A percentile compares a stretch with the other conserved stretches of the same genome.
These are phyloP conservation scores for Aureobasidium sp. DNA, from an alignment of 2,329 filamentous ascomycete species.

Conservation along the genomic window DNA sequence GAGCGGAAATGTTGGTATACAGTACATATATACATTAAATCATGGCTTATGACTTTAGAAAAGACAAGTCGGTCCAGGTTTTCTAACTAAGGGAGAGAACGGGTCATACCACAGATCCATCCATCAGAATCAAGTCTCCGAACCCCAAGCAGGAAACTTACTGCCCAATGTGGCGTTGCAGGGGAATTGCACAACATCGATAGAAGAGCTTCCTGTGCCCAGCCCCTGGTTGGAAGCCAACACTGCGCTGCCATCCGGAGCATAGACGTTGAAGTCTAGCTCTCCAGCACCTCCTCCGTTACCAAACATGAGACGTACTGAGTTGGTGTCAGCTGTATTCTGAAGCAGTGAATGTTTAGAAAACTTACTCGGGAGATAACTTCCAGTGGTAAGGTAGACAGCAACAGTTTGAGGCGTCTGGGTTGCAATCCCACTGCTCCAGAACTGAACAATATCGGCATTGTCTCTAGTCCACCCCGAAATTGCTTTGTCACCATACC, in stretches of 20 bases:
- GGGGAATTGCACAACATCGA: constrained; percentile 15
- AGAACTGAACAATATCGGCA: constrained; percentile 17
- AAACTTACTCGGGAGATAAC: constrained; percentile 2
- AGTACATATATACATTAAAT: no score
- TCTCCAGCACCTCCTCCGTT: constrained; percentile 18
- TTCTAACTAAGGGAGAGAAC: background rate
- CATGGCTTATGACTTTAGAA: no score
- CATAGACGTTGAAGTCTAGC: constrained; percentile 17
- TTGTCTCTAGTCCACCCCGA: constrained; percentile 17
- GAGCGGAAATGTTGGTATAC: no score
- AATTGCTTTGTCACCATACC: constrained; percentile 18
- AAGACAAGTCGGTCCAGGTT: no score
- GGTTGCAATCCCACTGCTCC: constrained; percentile 3
- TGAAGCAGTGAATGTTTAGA: no score
- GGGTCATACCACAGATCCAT: background rate
- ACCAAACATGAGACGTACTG: background rate
- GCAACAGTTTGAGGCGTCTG: constrained; percentile 15
- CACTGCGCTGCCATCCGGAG: constrained; percentile 7
- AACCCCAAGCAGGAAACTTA: constrained; percentile 18
- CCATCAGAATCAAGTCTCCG: constrained; percentile 1
- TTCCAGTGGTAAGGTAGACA: constrained; percentile 14
- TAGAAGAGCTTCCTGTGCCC: constrained; percentile 14
- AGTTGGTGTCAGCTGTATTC: no score
- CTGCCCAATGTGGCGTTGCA: constrained; percentile 11
- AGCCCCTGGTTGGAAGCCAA: background rate